These are phyloP conservation scores for Leccinum rimulosum DNA, from an alignment of 768 basidiomycete genomes.

Conservation along the genomic window DNA sequence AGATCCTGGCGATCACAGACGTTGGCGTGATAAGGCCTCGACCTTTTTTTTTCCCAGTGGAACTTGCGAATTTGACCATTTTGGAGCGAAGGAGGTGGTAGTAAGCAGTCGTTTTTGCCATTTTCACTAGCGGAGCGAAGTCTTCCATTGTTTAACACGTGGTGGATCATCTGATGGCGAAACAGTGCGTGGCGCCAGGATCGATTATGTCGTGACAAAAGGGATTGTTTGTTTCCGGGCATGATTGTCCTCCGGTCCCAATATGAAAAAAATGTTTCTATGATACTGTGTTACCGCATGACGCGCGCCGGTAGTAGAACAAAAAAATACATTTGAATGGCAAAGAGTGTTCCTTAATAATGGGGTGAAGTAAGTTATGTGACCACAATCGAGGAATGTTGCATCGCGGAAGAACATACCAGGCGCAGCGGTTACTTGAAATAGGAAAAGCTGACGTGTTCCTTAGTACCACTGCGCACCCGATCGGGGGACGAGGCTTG, in stretches of 20 bases:
- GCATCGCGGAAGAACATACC: constrained; percentile 27
- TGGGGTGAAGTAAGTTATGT: constrained; percentile 23
- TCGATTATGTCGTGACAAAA: constrained; percentile 18
- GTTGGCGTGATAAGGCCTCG: constrained; percentile 20
- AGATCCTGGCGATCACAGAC: constrained; percentile 28
- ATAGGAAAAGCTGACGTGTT: constrained; percentile 15
- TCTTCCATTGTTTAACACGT: constrained; percentile 35
- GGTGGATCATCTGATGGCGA: constrained; percentile 26
- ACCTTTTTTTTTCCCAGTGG: constrained; percentile 19
- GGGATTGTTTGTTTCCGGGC: constrained; percentile 26
- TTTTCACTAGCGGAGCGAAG: constrained; percentile 25
- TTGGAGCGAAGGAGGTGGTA: constrained; percentile 17
- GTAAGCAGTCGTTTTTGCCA: constrained; percentile 17
- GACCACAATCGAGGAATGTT: constrained; percentile 26
- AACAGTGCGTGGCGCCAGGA: constrained; percentile 18
- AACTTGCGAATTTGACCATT: constrained; percentile 23
- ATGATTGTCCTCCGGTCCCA: constrained; percentile 19
- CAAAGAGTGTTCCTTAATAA: constrained; percentile 32
- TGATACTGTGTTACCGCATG: constrained; percentile 20
- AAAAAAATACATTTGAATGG: constrained; percentile 24
- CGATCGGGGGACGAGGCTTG: constrained; percentile 19
- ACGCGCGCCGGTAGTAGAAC: constrained; percentile 20
- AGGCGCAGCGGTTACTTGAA: constrained; percentile 23
- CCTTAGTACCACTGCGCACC: constrained; percentile 10
- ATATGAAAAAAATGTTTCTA: constrained; percentile 32